Conservation (phyloP, 129 eudicot genomes). For the Erigeron canadensis region DNA sequence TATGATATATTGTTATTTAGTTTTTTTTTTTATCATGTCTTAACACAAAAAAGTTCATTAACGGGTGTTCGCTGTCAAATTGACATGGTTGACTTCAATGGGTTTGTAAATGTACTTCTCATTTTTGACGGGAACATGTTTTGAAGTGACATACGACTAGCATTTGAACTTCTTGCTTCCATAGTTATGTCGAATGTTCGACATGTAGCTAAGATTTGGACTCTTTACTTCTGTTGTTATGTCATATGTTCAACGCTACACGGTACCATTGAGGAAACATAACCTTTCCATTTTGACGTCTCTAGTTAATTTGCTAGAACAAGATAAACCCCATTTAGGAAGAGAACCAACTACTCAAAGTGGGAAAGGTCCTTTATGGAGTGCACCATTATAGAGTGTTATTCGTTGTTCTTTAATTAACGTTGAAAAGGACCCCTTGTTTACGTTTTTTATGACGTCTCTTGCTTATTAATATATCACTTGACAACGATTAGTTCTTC, state of each 20-base stretch:
- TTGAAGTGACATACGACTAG: no score
- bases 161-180: no score
- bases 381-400: conserved; percentile 5
- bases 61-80: no score
- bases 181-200: no score
- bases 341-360: neutral
- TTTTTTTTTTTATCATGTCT: no score
- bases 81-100: no score
- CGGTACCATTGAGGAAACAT: neutral
- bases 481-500: neutral
- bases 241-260: neutral
- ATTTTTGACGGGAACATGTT: no score
- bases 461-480: neutral
- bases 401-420: neutral
- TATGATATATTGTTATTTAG: no score
- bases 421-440: neutral
- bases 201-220: no score
- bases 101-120: no score
- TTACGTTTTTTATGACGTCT: neutral
- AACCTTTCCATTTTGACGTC: neutral
- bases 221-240: neutral
- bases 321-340: neutral
- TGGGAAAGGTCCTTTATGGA: neutral
- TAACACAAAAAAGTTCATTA: no score
- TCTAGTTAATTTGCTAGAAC: neutral